phyloP scores from a whole-genome alignment of 164 flowering plant genomes.

The Vitis cinerea region DNA sequence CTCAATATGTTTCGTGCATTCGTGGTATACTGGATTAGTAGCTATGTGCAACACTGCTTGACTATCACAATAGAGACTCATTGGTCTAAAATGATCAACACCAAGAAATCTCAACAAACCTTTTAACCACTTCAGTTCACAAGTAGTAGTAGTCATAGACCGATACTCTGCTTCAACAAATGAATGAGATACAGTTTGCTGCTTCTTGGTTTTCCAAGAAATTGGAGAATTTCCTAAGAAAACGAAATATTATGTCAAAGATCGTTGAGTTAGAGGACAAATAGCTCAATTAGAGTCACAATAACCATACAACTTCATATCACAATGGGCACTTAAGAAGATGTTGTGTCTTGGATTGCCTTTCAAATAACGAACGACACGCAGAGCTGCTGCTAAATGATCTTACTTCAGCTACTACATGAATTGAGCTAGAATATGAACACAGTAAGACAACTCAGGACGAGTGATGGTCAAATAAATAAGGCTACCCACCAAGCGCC shows the following conservation, averaged over 20 bases:
- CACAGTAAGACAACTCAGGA: too few relatives aligned
- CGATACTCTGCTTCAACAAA: conserved; percentile 9
- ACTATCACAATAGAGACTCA: neutral
- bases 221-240: neutral
- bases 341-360: too few relatives aligned
- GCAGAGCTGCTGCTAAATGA: too few relatives aligned
- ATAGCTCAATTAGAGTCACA: too few relatives aligned
- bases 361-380: too few relatives aligned
- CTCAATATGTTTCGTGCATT: conserved; percentile 1
- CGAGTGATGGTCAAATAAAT: too few relatives aligned
- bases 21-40: neutral
- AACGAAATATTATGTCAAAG: neutral
- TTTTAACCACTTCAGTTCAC: conserved; percentile 6
- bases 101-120: neutral
- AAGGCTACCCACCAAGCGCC: neutral
- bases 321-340: too few relatives aligned
- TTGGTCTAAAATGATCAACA: neutral
- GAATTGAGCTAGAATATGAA: too few relatives aligned
- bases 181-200: neutral
- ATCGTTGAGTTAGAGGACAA: too few relatives aligned
- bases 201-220: conserved; percentile 14
- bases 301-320: too few relatives aligned
- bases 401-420: too few relatives aligned
- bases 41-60: neutral
- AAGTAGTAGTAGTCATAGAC: neutral